Percentiles rank a stretch among this genome's conserved stretches.
Evolutionary conservation across 192 early-diverging fungal species (phyloP).

Genomic region (Backusella westeae): DNA sequence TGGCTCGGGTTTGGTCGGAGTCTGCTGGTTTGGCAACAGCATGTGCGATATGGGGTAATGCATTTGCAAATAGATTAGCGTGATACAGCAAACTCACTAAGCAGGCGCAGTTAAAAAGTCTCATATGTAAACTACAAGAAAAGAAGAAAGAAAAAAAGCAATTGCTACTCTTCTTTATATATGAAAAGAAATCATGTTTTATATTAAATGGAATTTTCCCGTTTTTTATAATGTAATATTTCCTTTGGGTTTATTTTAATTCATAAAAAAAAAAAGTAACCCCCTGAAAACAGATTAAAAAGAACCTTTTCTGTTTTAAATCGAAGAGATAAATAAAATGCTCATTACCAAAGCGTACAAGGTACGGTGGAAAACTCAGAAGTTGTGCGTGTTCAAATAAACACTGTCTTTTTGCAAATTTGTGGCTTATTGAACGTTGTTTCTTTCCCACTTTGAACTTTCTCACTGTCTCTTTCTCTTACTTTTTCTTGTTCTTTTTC

Average conservation of each 20-base stretch:
- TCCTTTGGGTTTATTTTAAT: slow-evolving; percentile 2
- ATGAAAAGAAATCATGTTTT: background rate
- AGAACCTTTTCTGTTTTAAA: background rate
- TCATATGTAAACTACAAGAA: background rate
- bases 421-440: slow-evolving; percentile 8
- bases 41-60: slow-evolving; percentile 13
- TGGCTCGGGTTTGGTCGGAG: slow-evolving; percentile 15
- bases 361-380: background rate
- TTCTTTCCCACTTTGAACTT: background rate
- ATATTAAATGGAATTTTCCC: background rate
- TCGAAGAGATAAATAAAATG: background rate
- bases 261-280: background rate
- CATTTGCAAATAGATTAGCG: slow-evolving; percentile 4
- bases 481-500: background rate
- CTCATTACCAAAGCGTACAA: background rate
- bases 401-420: background rate
- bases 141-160: background rate
- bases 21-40: background rate
- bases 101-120: slow-evolving; percentile 7
- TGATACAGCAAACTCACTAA: background rate
- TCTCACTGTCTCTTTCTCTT: background rate
- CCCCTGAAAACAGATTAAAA: background rate
- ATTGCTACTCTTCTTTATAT: background rate
- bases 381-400: background rate
- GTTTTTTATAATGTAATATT: background rate